A percentile compares a stretch with the other conserved stretches of the same genome.
These are phyloP conservation scores for Xylariomycetidae sp. DNA, from an alignment of 2,329 filamentous ascomycete species.

Conservation along the genomic window DNA sequence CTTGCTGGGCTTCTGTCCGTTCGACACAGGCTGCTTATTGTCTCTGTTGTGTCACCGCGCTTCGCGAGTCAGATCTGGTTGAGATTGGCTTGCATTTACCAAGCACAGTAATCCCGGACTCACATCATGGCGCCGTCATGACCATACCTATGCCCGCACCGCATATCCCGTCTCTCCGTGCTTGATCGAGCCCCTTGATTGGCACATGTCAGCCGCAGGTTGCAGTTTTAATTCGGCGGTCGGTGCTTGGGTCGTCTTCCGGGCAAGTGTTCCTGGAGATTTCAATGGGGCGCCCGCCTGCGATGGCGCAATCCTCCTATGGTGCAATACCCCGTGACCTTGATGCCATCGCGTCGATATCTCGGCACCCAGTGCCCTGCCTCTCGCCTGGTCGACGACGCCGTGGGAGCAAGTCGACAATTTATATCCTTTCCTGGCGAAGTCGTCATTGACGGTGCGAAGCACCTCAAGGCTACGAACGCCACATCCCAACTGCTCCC, in stretches of 20 bases:
- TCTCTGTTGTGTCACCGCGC: too few relatives aligned
- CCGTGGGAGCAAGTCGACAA: conserved; percentile 13
- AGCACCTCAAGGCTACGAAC: conserved; percentile 24
- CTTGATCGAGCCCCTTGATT: conserved; percentile 10
- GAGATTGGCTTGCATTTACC: conserved; percentile 8
- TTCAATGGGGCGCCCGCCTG: conserved; percentile 23
- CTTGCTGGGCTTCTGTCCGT: too few relatives aligned
- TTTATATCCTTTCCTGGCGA: conserved; percentile 18
- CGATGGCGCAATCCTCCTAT: conserved; percentile 37
- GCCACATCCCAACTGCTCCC: too few relatives aligned
- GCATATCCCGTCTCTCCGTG: conserved; percentile 2
- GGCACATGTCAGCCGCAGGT: conserved; percentile 10
- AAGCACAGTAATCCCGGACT: conserved; percentile 13
- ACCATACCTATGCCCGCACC: conserved; percentile 9
- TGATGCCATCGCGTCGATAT: conserved; percentile 20
- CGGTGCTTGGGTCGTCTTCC: conserved; percentile 13
- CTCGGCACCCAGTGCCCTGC: conserved; percentile 3
- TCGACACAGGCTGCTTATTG: too few relatives aligned
- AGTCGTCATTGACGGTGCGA: conserved; percentile 23
- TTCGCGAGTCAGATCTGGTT: too few relatives aligned
- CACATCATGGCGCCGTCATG: conserved; percentile 13
- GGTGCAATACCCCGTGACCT: conserved; percentile 59
- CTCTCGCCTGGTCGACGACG: conserved; percentile 19
- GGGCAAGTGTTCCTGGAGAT: conserved; percentile 14
- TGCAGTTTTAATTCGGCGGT: conserved; percentile 16